Percentiles rank a stretch among this genome's conserved stretches.
Conservation (phyloP, 768 basidiomycete species). For the Lactarius hengduanensis region DNA sequence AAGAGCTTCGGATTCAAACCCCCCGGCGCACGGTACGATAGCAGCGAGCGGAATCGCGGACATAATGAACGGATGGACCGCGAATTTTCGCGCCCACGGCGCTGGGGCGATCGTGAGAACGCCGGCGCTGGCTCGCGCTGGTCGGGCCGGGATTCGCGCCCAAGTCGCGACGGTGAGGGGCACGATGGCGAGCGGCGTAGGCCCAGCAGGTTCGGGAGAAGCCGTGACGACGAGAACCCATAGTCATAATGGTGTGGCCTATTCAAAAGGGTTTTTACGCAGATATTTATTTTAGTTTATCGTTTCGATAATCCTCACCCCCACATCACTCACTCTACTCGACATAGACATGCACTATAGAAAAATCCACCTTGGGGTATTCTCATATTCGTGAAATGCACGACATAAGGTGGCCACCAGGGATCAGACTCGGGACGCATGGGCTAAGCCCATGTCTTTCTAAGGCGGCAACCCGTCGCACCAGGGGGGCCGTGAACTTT, state of each 20-base stretch:
- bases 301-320: constrained; percentile 9
- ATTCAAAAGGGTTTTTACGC: background rate
- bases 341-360: background rate
- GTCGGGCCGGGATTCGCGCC: constrained; percentile 5
- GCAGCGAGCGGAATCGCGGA: constrained; percentile 17
- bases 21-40: constrained; percentile 10
- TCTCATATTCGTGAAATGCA: background rate
- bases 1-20: constrained; percentile 12
- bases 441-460: background rate
- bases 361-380: background rate
- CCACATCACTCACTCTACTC: constrained; percentile 14
- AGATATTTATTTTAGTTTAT: constrained; percentile 12
- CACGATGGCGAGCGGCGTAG: constrained; percentile 1
- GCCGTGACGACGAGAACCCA: background rate
- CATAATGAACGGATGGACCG: constrained; percentile 14
- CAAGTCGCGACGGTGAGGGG: constrained; percentile 1
- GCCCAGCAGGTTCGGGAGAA: background rate
- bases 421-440: background rate
- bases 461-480: background rate
- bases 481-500: too few species aligned
- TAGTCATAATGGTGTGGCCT: background rate
- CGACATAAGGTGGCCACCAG: background rate
- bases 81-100: background rate
- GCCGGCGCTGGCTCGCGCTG: background rate
- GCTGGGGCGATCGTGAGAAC: background rate